Evolutionary conservation across 441 rosid genomes (phyloP), one percentile per base, ranked within the genome.

Genomic region (Adansonia grandidieri): DNA sequence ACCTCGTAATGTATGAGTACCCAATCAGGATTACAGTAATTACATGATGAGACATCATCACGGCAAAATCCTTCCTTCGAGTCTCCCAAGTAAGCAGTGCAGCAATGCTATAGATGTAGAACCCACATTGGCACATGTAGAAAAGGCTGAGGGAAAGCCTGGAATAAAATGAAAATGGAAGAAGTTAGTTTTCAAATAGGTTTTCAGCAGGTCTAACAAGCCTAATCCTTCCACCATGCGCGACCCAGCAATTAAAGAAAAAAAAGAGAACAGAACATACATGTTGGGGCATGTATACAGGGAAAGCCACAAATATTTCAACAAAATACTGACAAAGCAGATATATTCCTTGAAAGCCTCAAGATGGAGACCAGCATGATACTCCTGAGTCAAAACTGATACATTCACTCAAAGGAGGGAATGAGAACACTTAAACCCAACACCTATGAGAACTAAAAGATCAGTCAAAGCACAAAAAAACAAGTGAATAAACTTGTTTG

Each of bases 1-100:
- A 96, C 99, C 98, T 84, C 15, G 97, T 79, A 78, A 89, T 44
- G 85, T 90, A 96, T 10, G 99, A 96, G 89, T 84, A 91, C 24
- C 92, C 87, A 64, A 96, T 89, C 79, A 96, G 87, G 77, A 89
- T 13, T 83, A 89, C 94, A 10, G 99, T 91, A 74, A 94, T 87
- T 47, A 96, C 89, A 93, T 96, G 99, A 87, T 96, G 99, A 77
- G 99, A 91, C 98, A 96, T 93, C 99, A 93, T 96, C 58, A 96
- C 98, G 78, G 92, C 69, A 85, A 94, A 94, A 87, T 96, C 99
- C 79, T 96, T 96, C 81, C 99, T 87, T 84, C 97, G 90, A 17
- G 97, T 96, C 82, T 96, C 99, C 99, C 99, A 94, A 8, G 80
- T 82, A 79, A 94, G 91, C 74, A 96, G 92, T 20, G 98, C 98